A percentile compares a stretch with the other conserved stretches of the same genome.
Evolutionary conservation across 345 rosid genomes (phyloP).

Genomic region (Passiflora organensis): DNA sequence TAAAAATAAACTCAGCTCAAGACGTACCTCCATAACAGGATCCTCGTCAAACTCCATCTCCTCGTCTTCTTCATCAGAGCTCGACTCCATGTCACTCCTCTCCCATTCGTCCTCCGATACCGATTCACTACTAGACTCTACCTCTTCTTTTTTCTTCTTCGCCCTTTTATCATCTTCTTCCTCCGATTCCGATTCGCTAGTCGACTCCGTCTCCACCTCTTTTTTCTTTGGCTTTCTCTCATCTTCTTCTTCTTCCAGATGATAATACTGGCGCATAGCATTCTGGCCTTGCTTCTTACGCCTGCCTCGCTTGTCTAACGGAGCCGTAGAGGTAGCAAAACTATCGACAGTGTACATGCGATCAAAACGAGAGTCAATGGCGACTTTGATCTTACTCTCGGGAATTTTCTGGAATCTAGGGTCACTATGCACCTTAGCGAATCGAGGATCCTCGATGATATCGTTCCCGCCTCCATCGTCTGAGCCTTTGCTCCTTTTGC

Average conservation of each 20-base stretch:
- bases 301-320: constrained; percentile 76
- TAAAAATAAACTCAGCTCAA: no score
- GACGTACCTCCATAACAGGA: constrained; percentile 35
- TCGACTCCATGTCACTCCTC: constrained; percentile 35
- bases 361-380: constrained; percentile 70
- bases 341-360: constrained; percentile 51
- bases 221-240: constrained; percentile 5
- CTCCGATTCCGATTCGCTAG: constrained; percentile 16
- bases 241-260: constrained; percentile 25
- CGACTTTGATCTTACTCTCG: constrained; percentile 55
- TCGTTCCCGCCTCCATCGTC: constrained; percentile 13
- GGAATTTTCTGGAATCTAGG: constrained; percentile 83
- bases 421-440: constrained; percentile 67
- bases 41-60: constrained; percentile 45
- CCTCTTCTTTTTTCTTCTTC: no score
- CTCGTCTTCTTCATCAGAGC: constrained; percentile 50
- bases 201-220: constrained; percentile 12
- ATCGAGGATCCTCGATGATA: constrained; percentile 63
- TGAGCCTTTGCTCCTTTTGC: constrained; percentile 8
- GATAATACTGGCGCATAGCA: constrained; percentile 60
- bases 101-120: no score
- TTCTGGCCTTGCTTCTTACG: constrained; percentile 36
- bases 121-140: no score
- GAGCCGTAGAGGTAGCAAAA: constrained; percentile 51
- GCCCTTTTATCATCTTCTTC: no score